Conservation (phyloP, 202 grass and related monocot genomes). For the Dendrocalamus latiflorus region DNA sequence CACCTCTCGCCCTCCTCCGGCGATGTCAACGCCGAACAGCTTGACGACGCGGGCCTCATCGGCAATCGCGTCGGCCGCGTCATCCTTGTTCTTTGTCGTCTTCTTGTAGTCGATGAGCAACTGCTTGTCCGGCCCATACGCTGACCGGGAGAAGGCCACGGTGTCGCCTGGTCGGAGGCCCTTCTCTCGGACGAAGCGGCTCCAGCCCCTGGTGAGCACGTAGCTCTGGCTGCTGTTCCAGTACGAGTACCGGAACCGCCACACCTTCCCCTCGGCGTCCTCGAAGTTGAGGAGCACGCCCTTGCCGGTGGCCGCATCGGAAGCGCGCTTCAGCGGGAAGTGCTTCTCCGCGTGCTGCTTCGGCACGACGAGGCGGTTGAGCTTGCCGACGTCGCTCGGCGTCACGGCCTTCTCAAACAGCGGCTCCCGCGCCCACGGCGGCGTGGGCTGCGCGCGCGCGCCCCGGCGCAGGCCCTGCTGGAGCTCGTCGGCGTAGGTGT, state of each 20-base stretch:
- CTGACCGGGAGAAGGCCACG: conserved; percentile 47
- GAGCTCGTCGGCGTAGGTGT: conserved; percentile 83
- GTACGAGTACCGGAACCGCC: conserved; percentile 93
- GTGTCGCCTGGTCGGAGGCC: conserved; percentile 40
- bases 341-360: conserved; percentile 91
- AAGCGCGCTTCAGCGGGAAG: neutral
- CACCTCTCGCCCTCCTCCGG: neutral
- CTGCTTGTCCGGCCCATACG: conserved; percentile 33
- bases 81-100: neutral
- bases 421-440: conserved; percentile 27
- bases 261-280: conserved; percentile 45
- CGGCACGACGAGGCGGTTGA: conserved; percentile 80
- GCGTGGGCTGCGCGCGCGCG: conserved; percentile 24
- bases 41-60: conserved; percentile 27
- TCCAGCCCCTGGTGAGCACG: conserved; percentile 94
- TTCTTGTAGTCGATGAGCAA: conserved; percentile 55
- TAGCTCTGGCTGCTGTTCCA: conserved; percentile 99
- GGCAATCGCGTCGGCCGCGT: neutral
- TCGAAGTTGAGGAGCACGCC: conserved; percentile 51
- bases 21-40: conserved; percentile 70
- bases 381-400: conserved; percentile 82
- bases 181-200: conserved; percentile 66
- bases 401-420: conserved; percentile 80
- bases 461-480: conserved; percentile 47
- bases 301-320: neutral